These are phyloP conservation scores for Cutaneotrichosporon dermatis DNA, from an alignment of 1,284 basidiomycete species.

Conservation along the genomic window DNA sequence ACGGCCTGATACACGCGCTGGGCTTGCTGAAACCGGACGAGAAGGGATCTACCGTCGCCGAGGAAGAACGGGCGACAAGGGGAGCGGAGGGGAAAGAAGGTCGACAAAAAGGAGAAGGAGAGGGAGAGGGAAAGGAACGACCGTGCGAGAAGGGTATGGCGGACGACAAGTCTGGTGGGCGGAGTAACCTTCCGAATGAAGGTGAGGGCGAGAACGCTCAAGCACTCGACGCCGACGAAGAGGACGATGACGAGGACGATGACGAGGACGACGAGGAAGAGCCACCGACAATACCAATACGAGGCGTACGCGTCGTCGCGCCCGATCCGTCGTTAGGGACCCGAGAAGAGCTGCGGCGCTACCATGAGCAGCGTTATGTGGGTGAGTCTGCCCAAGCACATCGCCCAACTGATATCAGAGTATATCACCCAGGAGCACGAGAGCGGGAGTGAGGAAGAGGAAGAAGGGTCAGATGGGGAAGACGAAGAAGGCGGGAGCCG, in stretches of 20 bases:
- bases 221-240: conserved; percentile 21
- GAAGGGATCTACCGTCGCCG: background rate
- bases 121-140: conserved; percentile 24
- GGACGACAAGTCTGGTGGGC: too few species aligned
- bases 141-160: too few species aligned
- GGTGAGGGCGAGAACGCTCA: too few species aligned
- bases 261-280: conserved; percentile 37
- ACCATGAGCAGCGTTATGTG: conserved; percentile 50
- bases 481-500: conserved; percentile 12
- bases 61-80: background rate
- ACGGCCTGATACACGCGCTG: conserved; percentile 62
- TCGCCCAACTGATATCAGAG: conserved; percentile 8
- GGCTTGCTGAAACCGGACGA: conserved; percentile 52
- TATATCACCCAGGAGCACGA: conserved; percentile 14
- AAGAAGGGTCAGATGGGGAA: background rate
- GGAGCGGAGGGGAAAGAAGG: background rate
- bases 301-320: conserved; percentile 17
- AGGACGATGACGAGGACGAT: conserved; percentile 44
- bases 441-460: background rate
- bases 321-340: conserved; percentile 31
- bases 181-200: too few species aligned
- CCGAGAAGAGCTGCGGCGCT: conserved; percentile 40
- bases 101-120: conserved; percentile 26
- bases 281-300: background rate
- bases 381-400: conserved; percentile 23